Conservation (phyloP, 495 filamentous ascomycete species). For the Xylaria flabelliformis region DNA sequence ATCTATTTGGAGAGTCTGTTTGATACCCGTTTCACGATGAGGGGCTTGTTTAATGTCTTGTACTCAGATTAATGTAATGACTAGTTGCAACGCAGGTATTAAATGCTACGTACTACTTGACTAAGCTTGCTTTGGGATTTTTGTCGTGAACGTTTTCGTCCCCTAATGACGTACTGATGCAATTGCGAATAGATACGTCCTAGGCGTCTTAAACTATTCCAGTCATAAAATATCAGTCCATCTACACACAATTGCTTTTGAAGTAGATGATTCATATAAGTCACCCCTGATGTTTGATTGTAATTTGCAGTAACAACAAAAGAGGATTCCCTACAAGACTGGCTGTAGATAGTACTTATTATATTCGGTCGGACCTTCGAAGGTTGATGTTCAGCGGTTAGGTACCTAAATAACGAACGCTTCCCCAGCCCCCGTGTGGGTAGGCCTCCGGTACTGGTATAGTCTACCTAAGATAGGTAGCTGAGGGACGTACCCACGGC, state of each 20-base stretch:
- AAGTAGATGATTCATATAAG: neutral
- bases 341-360: too few relatives aligned
- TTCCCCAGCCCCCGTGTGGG: neutral
- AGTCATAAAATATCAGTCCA: neutral
- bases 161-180: neutral
- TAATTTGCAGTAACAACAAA: neutral
- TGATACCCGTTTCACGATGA: conserved; percentile 22
- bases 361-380: too few relatives aligned
- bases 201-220: neutral
- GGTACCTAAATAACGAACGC: neutral
- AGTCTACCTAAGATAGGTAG: neutral
- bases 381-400: neutral
- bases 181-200: neutral
- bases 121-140: neutral
- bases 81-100: neutral
- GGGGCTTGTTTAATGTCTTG: conserved; percentile 1
- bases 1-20: neutral
- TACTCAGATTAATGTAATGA: conserved; percentile 16
- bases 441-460: neutral
- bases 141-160: neutral
- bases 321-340: neutral
- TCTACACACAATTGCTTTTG: neutral
- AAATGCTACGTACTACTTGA: neutral
- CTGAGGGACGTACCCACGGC: neutral
- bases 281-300: neutral